Evolutionary conservation across 768 basidiomycete genomes (phyloP), one percentile per base, ranked within the genome.

Genomic region (Candolleomyces eurysporus): DNA sequence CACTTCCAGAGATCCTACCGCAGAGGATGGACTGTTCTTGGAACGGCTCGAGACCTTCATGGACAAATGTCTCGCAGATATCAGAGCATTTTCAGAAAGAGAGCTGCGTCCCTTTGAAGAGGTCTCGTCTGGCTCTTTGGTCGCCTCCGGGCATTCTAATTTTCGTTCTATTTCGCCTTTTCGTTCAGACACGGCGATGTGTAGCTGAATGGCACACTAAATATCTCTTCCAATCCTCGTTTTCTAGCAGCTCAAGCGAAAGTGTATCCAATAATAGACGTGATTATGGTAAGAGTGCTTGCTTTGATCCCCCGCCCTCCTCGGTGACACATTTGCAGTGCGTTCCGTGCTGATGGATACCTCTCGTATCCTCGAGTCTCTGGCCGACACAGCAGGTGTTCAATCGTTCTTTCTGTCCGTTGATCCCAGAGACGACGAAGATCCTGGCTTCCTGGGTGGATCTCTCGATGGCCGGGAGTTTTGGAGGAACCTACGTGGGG

Each of bases 141-240:
- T 63, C 56, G 59, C 59, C 48, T 59, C 17, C 26, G 22, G 61
- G 56, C 49, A 45, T 60, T 50, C 57, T 65, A 64, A 64, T 69
- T 61, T 53, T 62, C 66, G 62, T 36, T 50, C 57, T 65, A 64
- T 64, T 69, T 61, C 51, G 61, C 66, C 63, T 63, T 42, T 26
- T 45, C 40, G 48, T 21, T 57, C 69, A 81, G 77, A 81, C 76
- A 59, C 82, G 82, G 66, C 76, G 77, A 67, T 76, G 75, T 51
- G 79, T 88, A 62, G 84, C 87, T n/a, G 82, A 88, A 69, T 83
- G 84, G 80, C 86, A 90, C 64, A 78, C 79, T 62, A 82, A 77
- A 66, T 80, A 81, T 69, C 79, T 90, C 32, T 87, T 87, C 69
- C 70, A 75, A 66, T 65, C 66, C 4, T 57, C 60, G 30, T 21